A percentile compares a stretch with the other conserved stretches of the same genome.
Conservation (phyloP, 2,329 filamentous ascomycete species). For the Lasiodiplodia citricola region DNA sequence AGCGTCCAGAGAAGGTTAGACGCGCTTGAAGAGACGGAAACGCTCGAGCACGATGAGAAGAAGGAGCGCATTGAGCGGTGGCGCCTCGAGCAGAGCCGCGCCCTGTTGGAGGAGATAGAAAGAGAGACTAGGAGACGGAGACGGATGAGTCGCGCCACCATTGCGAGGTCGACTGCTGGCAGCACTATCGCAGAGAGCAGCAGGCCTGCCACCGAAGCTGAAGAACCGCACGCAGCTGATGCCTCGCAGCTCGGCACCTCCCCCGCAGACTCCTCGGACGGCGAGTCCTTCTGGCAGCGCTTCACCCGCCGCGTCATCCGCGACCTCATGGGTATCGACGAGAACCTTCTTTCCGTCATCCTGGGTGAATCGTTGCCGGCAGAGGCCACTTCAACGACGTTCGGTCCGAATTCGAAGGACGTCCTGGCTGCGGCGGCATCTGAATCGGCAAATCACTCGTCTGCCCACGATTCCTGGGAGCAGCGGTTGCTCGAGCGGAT, state of each 20-base stretch:
- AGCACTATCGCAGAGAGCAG: slow-evolving; percentile 12
- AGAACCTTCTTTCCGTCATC: slow-evolving; percentile 80
- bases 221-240: slow-evolving; percentile 44
- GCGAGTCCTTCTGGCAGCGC: slow-evolving; percentile 76
- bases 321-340: slow-evolving; percentile 90
- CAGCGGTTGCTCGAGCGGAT: slow-evolving; percentile 80
- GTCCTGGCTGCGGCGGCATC: slow-evolving; percentile 39
- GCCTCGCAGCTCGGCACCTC: slow-evolving; percentile 31
- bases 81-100: slow-evolving; percentile 87
- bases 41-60: slow-evolving; percentile 70
- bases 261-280: slow-evolving; percentile 52
- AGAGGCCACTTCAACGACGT: slow-evolving; percentile 35
- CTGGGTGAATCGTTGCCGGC: slow-evolving; percentile 78
- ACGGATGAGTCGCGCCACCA: slow-evolving; percentile 64
- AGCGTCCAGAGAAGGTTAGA: slow-evolving; percentile 64
- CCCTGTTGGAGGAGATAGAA: slow-evolving; percentile 86
- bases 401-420: slow-evolving; percentile 12
- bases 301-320: slow-evolving; percentile 86
- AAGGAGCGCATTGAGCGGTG: slow-evolving; percentile 87
- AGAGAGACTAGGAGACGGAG: slow-evolving; percentile 75
- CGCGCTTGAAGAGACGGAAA: slow-evolving; percentile 57
- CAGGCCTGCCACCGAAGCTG: not conserved
- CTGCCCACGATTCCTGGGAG: slow-evolving; percentile 66
- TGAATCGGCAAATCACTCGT: slow-evolving; percentile 31
- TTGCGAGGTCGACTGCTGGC: slow-evolving; percentile 34